Evolutionary conservation across 305 asterid genomes (phyloP), one percentile per base, ranked within the genome.

Genomic region (Fraxinus xanthoxyloides): DNA sequence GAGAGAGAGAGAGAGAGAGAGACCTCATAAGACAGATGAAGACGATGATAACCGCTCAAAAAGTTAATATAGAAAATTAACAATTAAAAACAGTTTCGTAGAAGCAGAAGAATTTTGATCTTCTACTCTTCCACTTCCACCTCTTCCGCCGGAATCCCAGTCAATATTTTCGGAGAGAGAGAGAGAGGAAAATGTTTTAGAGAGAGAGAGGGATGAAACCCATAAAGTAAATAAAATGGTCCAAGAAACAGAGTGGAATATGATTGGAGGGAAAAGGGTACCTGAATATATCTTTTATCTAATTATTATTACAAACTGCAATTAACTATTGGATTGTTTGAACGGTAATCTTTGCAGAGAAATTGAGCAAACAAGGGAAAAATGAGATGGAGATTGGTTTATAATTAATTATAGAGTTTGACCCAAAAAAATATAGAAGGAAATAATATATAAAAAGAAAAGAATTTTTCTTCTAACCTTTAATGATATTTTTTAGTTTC

Each of bases 71-170:
- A 4, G 65, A 76, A 61, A 72, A 24, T 43, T 19, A 77, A 69
- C 23, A 65, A 15, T 21, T 23, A 31, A 69, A 5, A 67, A 38
- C 77, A 82, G 93, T 93, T 91, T 82, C 97, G 95, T 93, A 91
- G 89, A 92, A 88, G 93, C 84, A 88, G 93, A 51, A 91, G 81
- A 92, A 92, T 85, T 83, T 92, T 79, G 93, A 89, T 82, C 98
- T 87, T 93, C 90, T 87, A 92, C 98, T 92, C 98, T 79, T 92
- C 88, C 90, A 88, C 97, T 93, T 90, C 94, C 95, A 88, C 87
- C 87, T 59, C 95, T 88, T 89, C 91, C 97, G 94, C 91, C 92
- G 93, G 90, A 87, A 87, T 88, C 84, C 90, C 79, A 74, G 89
- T 59, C 72, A 77, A 51, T 80, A 78, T 59, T 10, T 24, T 48